A percentile compares a stretch with the other conserved stretches of the same genome.
phyloP scores from a whole-genome alignment of 2,329 filamentous ascomycete species.

The Tolypocladium tropicale region DNA sequence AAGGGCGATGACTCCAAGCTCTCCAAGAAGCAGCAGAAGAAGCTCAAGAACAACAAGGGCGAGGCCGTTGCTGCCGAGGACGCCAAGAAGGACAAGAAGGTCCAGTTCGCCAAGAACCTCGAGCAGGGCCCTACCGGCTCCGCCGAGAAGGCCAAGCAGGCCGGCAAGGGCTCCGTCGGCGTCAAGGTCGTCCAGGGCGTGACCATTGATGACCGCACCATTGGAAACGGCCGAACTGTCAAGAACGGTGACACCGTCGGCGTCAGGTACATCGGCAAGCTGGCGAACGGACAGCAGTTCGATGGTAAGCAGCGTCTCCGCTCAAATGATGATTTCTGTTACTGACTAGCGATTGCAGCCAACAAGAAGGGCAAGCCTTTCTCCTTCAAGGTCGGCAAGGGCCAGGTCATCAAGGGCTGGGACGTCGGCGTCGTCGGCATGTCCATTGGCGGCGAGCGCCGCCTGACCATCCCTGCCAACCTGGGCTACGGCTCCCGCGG shows the following conservation, averaged over 20 bases:
- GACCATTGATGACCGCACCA: slow-evolving; percentile 89
- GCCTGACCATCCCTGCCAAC: slow-evolving; percentile 77
- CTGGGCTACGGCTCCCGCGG: slow-evolving; percentile 83
- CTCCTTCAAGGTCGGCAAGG: slow-evolving; percentile 85
- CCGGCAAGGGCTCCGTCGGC: slow-evolving; percentile 42
- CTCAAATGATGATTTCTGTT: background rate
- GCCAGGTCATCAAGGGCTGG: slow-evolving; percentile 98
- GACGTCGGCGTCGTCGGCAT: slow-evolving; percentile 91
- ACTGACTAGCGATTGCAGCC: slow-evolving; percentile 36
- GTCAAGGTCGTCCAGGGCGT: slow-evolving; percentile 80
- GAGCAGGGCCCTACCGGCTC: slow-evolving; percentile 88
- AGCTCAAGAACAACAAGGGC: slow-evolving; percentile 97
- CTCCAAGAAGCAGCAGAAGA: slow-evolving; percentile 96
- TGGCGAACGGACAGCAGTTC: slow-evolving; percentile 88
- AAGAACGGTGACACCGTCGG: slow-evolving; percentile 87
- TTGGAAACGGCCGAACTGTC: slow-evolving; percentile 70
- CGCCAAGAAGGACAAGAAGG: slow-evolving; percentile 71
- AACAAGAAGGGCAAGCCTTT: slow-evolving; percentile 99
- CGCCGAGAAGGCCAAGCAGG: slow-evolving; percentile 32
- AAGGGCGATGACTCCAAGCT: slow-evolving; percentile 67
- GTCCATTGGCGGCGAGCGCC: slow-evolving; percentile 85
- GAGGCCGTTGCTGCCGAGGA: slow-evolving; percentile 60
- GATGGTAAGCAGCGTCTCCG: slow-evolving; percentile 56
- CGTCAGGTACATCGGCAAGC: slow-evolving; percentile 98
- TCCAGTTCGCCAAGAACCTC: slow-evolving; percentile 97